A percentile compares a stretch with the other conserved stretches of the same genome.
These are phyloP conservation scores for Thalassia testudinum DNA, from an alignment of 116 monocot genomes.

Conservation along the genomic window DNA sequence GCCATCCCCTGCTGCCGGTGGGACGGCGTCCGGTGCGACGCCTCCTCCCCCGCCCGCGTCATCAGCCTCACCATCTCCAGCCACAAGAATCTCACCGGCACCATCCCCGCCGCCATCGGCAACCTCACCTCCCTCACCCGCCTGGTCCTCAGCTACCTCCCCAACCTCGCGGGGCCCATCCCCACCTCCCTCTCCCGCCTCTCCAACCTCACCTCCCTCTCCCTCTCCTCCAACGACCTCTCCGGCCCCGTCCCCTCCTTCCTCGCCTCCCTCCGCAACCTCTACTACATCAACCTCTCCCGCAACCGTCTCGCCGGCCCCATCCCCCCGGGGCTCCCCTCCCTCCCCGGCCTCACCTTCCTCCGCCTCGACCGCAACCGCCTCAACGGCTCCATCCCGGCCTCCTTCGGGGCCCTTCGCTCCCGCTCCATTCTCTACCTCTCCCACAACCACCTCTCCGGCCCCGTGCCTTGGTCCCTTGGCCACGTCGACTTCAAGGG, in stretches of 20 bases:
- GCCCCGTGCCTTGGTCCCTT: constrained; percentile 13
- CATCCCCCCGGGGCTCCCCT: constrained; percentile 13
- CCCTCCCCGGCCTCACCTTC: constrained; percentile 6
- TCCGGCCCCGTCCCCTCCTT: constrained; percentile 2
- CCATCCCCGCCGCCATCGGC: constrained; percentile 2
- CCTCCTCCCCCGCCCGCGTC: neutral
- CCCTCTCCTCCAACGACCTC: constrained; percentile 2
- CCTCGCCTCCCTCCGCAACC: constrained; percentile 1
- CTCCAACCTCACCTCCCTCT: too few relatives aligned
- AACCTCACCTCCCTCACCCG: constrained; percentile 1
- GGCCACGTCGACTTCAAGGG: neutral
- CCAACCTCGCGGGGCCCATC: constrained; percentile 4
- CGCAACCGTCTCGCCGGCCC: constrained; percentile 16
- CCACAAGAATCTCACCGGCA: neutral
- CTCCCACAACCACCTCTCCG: too few relatives aligned
- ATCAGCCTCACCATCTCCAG: neutral
- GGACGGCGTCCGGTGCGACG: constrained; percentile 6
- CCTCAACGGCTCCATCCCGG: constrained; percentile 21
- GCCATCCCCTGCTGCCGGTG: constrained; percentile 1
- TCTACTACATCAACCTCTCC: constrained; percentile 5
- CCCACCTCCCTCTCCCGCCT: neutral
- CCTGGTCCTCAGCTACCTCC: constrained; percentile 6
- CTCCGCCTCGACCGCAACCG: constrained; percentile 15
- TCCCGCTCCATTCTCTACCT: constrained; percentile 27
- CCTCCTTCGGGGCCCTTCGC: constrained; percentile 1